phyloP scores from a whole-genome alignment of 352 stramenopile genomes.

The Blastocystis sp. region DNA sequence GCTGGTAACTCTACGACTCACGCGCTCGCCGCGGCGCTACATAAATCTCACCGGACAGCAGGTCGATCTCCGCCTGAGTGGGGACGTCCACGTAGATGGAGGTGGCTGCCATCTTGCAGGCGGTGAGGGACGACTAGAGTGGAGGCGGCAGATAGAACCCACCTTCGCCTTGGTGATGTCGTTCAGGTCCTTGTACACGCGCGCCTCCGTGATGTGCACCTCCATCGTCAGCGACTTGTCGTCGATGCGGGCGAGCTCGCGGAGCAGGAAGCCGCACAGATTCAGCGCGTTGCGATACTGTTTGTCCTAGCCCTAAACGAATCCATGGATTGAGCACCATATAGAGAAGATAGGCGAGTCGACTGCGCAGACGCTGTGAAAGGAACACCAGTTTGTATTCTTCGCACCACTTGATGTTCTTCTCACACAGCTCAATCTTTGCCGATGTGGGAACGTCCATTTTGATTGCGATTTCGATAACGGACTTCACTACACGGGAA shows the following conservation, averaged over 20 bases:
- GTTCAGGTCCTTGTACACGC: conserved; percentile 92
- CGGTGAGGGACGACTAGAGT: conserved; percentile 90
- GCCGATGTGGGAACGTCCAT: conserved; percentile 81
- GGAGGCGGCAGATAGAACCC: not conserved
- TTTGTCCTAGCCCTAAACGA: conserved; percentile 80
- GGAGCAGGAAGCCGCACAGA: conserved; percentile 87
- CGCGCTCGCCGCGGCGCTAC: conserved; percentile 67
- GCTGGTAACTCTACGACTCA: conserved; percentile 90
- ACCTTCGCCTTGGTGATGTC: conserved; percentile 91
- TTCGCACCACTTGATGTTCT: conserved; percentile 87
- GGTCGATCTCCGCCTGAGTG: conserved; percentile 85
- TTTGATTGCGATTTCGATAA: conserved; percentile 93
- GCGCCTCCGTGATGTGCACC: conserved; percentile 93
- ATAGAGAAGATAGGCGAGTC: conserved; percentile 79
- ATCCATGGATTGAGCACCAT: not conserved
- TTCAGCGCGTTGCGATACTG: conserved; percentile 85
- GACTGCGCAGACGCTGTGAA: conserved; percentile 91
- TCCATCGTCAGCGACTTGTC: conserved; percentile 98
- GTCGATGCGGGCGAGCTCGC: conserved; percentile 97
- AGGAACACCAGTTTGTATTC: conserved; percentile 93
- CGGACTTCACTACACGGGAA: conserved; percentile 82
- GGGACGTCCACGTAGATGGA: conserved; percentile 92
- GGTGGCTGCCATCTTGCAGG: conserved; percentile 92
- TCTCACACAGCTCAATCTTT: conserved; percentile 90
- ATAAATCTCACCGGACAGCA: conserved; percentile 72